Evolutionary conservation across 805 yeast genomes (phyloP).

Genomic region (Wickerhamiella siamensis): DNA sequence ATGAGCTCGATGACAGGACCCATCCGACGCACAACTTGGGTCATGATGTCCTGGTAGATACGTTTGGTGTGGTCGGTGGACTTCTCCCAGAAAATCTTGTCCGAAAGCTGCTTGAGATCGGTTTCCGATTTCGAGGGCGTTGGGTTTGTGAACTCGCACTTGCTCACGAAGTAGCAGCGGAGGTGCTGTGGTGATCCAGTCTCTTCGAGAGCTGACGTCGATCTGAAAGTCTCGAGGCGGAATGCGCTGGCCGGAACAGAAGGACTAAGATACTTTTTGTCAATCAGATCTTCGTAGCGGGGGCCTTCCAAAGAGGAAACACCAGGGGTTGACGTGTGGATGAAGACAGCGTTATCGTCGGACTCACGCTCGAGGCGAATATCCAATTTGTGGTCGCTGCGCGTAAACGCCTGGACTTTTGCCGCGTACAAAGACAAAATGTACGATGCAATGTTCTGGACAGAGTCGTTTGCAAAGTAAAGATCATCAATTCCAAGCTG

Average conservation of each 20-base stretch:
- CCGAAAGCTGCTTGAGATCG: slow-evolving; percentile 58
- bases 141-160: slow-evolving; percentile 38
- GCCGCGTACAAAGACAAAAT: slow-evolving; percentile 85
- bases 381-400: slow-evolving; percentile 39
- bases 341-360: slow-evolving; percentile 79
- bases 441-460: slow-evolving; percentile 66
- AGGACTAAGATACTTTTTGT: slow-evolving; percentile 50
- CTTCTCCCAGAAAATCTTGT: slow-evolving; percentile 58
- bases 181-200: slow-evolving; percentile 35
- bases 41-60: slow-evolving; percentile 58
- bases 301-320: slow-evolving; percentile 30
- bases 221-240: slow-evolving; percentile 66
- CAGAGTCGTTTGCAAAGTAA: slow-evolving; percentile 75
- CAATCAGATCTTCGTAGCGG: slow-evolving; percentile 61
- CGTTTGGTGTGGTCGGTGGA: slow-evolving; percentile 68
- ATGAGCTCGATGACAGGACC: slow-evolving; percentile 90
- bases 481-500: slow-evolving; percentile 81
- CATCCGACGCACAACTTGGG: slow-evolving; percentile 52
- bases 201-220: slow-evolving; percentile 30
- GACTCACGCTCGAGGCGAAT: slow-evolving; percentile 69
- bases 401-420: slow-evolving; percentile 75
- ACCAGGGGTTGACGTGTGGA: slow-evolving; percentile 55
- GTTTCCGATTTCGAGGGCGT: slow-evolving; percentile 27
- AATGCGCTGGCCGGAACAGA: slow-evolving; percentile 31
- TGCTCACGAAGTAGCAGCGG: slow-evolving; percentile 71